Conservation (phyloP, 805 yeast genomes). For the Nadsonia fulvescens region DNA sequence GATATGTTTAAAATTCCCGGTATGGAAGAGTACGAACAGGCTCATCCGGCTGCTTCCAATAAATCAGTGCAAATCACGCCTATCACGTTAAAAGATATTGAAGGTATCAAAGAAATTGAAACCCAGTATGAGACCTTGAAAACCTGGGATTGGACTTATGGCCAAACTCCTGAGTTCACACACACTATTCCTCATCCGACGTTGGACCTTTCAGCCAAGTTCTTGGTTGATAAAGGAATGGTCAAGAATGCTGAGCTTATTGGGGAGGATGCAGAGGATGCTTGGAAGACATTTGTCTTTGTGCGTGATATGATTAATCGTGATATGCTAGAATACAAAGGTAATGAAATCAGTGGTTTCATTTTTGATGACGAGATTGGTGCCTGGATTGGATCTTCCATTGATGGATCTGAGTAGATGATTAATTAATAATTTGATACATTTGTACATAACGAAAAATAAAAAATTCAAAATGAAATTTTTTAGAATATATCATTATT, state of each 20-base stretch:
- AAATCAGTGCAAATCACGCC: conserved; percentile 16
- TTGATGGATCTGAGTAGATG: conserved; percentile 5
- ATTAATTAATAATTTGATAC: no score
- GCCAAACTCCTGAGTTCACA: conserved; percentile 57
- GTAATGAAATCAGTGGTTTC: conserved; percentile 1
- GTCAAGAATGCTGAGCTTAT: conserved; percentile 7
- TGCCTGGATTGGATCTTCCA: conserved; percentile 3
- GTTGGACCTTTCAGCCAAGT: conserved; percentile 19
- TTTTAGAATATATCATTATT: no score
- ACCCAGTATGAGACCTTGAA: conserved; percentile 24
- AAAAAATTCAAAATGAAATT: no score
- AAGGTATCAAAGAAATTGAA: conserved; percentile 9
- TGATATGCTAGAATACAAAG: conserved; percentile 3
- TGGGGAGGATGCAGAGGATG: background rate
- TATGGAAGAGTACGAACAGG: conserved; percentile 1
- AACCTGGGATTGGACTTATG: conserved; percentile 61
- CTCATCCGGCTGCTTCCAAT: conserved; percentile 10
- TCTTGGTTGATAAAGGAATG: conserved; percentile 35
- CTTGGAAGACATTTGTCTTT: conserved; percentile 2
- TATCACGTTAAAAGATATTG: no score
- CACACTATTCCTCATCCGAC: conserved; percentile 25
- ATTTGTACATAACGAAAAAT: no score
- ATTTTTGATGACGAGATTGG: conserved; percentile 3
- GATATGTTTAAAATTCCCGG: conserved; percentile 1
- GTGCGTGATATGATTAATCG: conserved; percentile 2